phyloP scores from a whole-genome alignment of 2,329 filamentous ascomycete genomes.

The Colletotrichum godetiae region DNA sequence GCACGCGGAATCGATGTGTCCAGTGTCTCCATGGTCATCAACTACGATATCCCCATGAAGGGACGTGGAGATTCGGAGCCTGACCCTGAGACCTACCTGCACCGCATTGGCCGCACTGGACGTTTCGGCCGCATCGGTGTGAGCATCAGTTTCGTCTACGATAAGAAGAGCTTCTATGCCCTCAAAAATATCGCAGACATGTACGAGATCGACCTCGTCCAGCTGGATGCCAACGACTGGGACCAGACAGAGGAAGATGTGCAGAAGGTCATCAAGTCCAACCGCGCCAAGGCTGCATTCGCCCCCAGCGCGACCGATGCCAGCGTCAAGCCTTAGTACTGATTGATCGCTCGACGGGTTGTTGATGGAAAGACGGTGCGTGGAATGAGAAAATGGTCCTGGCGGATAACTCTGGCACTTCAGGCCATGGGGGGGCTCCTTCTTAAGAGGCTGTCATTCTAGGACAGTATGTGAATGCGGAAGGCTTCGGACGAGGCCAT shows the following conservation, averaged over 20 bases:
- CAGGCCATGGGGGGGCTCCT: background rate
- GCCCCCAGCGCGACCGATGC: conserved; percentile 58
- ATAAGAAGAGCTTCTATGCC: conserved; percentile 82
- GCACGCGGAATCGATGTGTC: conserved; percentile 94
- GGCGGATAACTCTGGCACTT: background rate
- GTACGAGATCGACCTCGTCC: conserved; percentile 84
- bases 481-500: conserved; percentile 1
- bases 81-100: conserved; percentile 95
- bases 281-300: conserved; percentile 67
- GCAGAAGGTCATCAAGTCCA: conserved; percentile 82
- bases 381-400: background rate
- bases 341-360: background rate
- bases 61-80: conserved; percentile 82
- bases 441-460: conserved; percentile 10
- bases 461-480: conserved; percentile 14
- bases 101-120: conserved; percentile 96
- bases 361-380: background rate
- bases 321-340: conserved; percentile 23
- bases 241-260: conserved; percentile 87
- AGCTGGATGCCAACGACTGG: conserved; percentile 89
- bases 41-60: conserved; percentile 89
- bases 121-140: conserved; percentile 97
- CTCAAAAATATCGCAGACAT: conserved; percentile 83
- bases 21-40: conserved; percentile 97
- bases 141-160: conserved; percentile 93